phyloP scores from a whole-genome alignment of 257 asterid genomes.

The Capsicum pubescens region DNA sequence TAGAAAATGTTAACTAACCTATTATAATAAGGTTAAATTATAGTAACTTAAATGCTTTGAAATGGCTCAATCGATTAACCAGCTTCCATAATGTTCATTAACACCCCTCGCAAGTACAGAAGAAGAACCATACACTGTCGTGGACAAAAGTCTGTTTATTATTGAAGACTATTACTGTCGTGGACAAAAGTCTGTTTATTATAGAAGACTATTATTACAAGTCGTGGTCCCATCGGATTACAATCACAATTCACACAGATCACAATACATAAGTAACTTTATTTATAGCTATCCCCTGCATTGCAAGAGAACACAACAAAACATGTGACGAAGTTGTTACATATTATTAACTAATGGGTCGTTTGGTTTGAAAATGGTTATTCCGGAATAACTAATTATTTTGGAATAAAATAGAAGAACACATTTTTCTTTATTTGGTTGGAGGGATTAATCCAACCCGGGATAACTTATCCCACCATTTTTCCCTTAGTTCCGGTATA shows the following conservation, averaged over 20 bases:
- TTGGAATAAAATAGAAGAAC: no score
- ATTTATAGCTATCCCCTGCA: not conserved
- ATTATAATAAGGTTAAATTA: not conserved
- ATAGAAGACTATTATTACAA: not conserved
- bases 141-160: not conserved
- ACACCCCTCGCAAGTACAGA: not conserved
- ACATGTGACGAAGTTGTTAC: not conserved
- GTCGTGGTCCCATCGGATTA: not conserved
- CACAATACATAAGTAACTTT: not conserved
- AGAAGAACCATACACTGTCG: not conserved
- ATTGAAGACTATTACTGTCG: not conserved
- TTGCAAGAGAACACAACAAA: not conserved
- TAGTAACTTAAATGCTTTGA: not conserved
- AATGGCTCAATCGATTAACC: not conserved
- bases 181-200: not conserved
- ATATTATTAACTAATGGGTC: not conserved
- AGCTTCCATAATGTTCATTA: not conserved
- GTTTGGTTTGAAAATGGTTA: no score
- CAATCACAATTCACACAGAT: not conserved
- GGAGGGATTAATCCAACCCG: no score
- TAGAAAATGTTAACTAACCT: not conserved
- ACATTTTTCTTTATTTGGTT: no score
- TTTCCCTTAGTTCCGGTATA: no score
- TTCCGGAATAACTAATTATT: no score
- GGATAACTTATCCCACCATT: no score